Conservation (phyloP, 176 grass and related monocot genomes). For the Cenchrus purpureus region DNA sequence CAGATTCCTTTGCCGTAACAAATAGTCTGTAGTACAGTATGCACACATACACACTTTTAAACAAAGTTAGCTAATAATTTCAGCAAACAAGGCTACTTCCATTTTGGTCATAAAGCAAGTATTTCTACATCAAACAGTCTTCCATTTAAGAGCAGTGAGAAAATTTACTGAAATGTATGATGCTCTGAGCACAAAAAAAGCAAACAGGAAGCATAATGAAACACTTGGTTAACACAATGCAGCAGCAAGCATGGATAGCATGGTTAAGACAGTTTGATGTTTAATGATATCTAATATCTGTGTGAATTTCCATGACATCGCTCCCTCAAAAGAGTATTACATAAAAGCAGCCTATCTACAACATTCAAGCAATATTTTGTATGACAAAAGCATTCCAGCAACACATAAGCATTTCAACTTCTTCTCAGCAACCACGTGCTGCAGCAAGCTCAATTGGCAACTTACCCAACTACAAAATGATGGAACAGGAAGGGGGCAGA, state of each 20-base stretch:
- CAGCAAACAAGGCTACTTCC: neutral
- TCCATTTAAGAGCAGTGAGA: neutral
- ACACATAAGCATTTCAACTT: constrained; percentile 42
- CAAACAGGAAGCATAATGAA: neutral
- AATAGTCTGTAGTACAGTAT: no score
- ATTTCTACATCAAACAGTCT: constrained; percentile 1
- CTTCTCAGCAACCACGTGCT: constrained; percentile 26
- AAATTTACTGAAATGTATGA: constrained; percentile 7
- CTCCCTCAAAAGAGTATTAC: neutral
- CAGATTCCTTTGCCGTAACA: no score
- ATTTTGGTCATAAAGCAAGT: neutral
- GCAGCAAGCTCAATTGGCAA: constrained; percentile 47
- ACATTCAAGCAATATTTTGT: neutral
- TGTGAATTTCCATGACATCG: neutral
- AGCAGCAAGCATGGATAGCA: neutral
- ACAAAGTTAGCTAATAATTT: neutral
- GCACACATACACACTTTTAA: neutral
- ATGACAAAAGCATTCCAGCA: neutral
- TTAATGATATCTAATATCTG: neutral
- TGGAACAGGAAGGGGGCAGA: neutral
- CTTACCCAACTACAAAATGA: constrained; percentile 22
- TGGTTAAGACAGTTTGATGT: neutral
- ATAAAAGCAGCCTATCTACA: neutral
- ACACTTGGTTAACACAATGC: neutral
- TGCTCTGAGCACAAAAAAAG: no score